Evolutionary conservation across 352 stramenopile species (phyloP).

Genomic region (Phytophthora sansomeana): DNA sequence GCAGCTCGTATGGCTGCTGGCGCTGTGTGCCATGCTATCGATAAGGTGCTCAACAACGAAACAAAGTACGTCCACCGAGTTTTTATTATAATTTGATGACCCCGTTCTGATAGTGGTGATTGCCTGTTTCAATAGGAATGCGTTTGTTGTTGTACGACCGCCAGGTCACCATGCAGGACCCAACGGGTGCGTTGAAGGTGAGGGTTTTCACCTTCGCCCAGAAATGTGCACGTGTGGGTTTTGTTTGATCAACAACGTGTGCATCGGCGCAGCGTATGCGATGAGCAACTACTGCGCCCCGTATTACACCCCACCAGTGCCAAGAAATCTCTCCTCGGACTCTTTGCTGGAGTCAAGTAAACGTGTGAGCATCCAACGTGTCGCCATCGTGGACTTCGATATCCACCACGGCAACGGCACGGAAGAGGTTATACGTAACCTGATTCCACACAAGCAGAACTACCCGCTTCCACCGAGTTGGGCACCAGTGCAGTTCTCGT

Average conservation of each 20-base stretch:
- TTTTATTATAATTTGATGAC: neutral
- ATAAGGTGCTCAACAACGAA: constrained; percentile 66
- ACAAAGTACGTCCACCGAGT: constrained; percentile 46
- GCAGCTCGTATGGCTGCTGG: constrained; percentile 62
- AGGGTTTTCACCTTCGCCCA: constrained; percentile 57
- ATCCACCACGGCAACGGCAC: constrained; percentile 77
- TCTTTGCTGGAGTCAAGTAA: constrained; percentile 13
- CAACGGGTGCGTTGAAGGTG: constrained; percentile 65
- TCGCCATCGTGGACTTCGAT: constrained; percentile 78
- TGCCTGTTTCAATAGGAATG: constrained; percentile 46
- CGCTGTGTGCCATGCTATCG: constrained; percentile 68
- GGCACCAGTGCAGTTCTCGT: constrained; percentile 62
- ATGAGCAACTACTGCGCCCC: constrained; percentile 55
- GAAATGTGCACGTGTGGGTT: constrained; percentile 76
- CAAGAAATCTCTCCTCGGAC: neutral
- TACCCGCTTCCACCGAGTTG: constrained; percentile 72
- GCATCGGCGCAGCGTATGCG: constrained; percentile 65
- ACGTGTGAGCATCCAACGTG: constrained; percentile 40
- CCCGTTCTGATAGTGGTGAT: constrained; percentile 2
- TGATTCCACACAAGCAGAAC: constrained; percentile 66
- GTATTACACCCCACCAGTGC: constrained; percentile 42
- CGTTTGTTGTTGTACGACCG: constrained; percentile 66
- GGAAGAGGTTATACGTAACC: constrained; percentile 69
- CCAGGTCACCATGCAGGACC: constrained; percentile 69
- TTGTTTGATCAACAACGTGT: constrained; percentile 78